phyloP scores from a whole-genome alignment of 2,329 filamentous ascomycete species.

The Parasarocladium wereldwijsianum region DNA sequence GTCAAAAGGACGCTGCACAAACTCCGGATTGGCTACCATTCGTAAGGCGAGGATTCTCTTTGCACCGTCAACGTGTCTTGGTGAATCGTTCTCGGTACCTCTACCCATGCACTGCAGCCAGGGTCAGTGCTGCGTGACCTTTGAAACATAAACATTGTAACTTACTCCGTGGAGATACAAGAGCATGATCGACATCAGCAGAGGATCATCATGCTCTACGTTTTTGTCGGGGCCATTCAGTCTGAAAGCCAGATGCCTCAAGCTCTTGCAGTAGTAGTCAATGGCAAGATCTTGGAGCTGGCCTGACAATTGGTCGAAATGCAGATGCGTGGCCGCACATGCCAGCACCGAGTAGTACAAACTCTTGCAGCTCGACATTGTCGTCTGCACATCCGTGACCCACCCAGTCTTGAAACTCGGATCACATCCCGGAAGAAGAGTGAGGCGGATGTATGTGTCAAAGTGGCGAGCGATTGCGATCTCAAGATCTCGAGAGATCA shows the following conservation, averaged over 20 bases:
- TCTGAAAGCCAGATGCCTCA: slow-evolving; percentile 9
- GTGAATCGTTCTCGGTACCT: slow-evolving; percentile 1
- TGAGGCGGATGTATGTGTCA: slow-evolving; percentile 9
- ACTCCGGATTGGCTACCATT: neutral
- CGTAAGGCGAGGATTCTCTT: slow-evolving; percentile 1
- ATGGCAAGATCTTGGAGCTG: slow-evolving; percentile 11
- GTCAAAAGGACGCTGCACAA: slow-evolving; percentile 1
- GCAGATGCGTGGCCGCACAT: slow-evolving; percentile 12
- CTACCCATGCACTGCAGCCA: neutral
- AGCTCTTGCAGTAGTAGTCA: slow-evolving; percentile 10
- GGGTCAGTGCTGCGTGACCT: too few species aligned
- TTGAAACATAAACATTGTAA: neutral
- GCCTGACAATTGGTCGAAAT: slow-evolving; percentile 7
- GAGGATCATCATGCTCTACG: slow-evolving; percentile 10
- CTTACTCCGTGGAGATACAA: slow-evolving; percentile 2
- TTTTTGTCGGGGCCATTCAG: slow-evolving; percentile 5
- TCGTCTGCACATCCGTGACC: slow-evolving; percentile 14
- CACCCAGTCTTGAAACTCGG: slow-evolving; percentile 14
- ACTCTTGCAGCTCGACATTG: slow-evolving; percentile 13
- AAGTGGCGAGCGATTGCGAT: slow-evolving; percentile 9
- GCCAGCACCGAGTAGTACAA: slow-evolving; percentile 15
- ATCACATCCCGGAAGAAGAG: slow-evolving; percentile 15
- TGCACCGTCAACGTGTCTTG: slow-evolving; percentile 1
- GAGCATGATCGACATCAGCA: slow-evolving; percentile 10
- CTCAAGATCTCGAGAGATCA: slow-evolving; percentile 8